Conservation (phyloP, 2,329 filamentous ascomycete species). For the Ascochyta clinopodiicola region DNA sequence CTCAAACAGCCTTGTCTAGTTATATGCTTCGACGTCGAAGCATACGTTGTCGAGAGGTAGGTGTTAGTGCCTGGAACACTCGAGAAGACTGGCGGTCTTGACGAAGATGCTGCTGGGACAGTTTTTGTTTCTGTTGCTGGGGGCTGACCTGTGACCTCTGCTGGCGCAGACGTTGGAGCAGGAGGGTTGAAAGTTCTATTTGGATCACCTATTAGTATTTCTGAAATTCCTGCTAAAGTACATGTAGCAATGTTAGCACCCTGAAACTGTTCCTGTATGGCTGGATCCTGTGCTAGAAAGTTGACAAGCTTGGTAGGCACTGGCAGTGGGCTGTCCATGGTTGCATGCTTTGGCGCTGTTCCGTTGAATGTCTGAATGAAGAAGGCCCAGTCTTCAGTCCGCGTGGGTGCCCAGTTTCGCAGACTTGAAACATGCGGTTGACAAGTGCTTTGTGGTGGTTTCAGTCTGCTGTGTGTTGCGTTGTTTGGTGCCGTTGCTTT, state of each 20-base stretch:
- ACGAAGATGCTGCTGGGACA: not conserved
- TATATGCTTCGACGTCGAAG: conserved; percentile 35
- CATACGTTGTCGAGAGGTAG: conserved; percentile 35
- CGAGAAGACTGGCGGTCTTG: not conserved
- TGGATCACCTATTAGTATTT: conserved; percentile 1
- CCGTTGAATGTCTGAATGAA: conserved; percentile 34
- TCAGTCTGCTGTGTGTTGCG: not conserved
- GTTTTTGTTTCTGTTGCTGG: not conserved
- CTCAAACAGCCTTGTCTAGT: conserved; percentile 37
- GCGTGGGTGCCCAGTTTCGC: conserved; percentile 26
- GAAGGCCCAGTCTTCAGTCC: conserved; percentile 31
- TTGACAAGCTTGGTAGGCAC: conserved; percentile 33
- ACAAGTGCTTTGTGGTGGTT: conserved; percentile 12
- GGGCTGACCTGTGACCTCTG: not conserved
- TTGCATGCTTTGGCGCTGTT: not conserved
- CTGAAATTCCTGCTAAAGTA: conserved; percentile 9
- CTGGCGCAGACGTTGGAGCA: conserved; percentile 4
- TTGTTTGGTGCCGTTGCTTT: conserved; percentile 6
- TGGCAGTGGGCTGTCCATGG: conserved; percentile 9
- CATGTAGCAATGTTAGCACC: conserved; percentile 42
- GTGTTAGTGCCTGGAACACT: conserved; percentile 27
- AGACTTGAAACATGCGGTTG: conserved; percentile 20
- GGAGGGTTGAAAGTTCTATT: conserved; percentile 1
- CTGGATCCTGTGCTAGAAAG: conserved; percentile 30
- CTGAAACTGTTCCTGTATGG: conserved; percentile 28